Evolutionary conservation across 345 rosid species (phyloP).

Genomic region (Cardamine chenopodiifolia): DNA sequence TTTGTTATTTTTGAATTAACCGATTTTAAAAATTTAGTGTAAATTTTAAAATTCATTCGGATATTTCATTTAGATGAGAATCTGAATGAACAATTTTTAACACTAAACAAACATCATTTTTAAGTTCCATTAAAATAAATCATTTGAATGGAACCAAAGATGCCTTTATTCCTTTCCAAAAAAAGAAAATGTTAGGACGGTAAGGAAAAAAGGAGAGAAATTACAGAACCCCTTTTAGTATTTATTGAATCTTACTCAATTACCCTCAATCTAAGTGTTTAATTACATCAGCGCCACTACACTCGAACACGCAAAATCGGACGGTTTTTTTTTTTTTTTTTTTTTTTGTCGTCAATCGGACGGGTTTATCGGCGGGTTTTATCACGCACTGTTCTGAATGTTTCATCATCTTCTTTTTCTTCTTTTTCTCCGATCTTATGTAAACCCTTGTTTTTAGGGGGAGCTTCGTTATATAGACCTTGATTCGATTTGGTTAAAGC

Average conservation of each 20-base stretch:
- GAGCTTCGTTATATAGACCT: background rate
- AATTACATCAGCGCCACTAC: conserved; percentile 24
- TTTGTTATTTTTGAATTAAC: too few species aligned
- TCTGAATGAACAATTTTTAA: too few species aligned
- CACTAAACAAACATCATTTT: too few species aligned
- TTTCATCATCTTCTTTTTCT: conserved; percentile 14
- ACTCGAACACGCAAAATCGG: background rate
- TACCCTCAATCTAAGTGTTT: background rate
- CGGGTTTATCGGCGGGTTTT: conserved; percentile 33
- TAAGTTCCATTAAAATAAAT: too few species aligned
- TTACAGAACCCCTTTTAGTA: background rate
- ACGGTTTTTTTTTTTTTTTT: too few species aligned
- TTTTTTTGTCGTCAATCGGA: too few species aligned
- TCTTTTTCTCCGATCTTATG: background rate
- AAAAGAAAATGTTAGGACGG: conserved; percentile 18
- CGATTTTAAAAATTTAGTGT: too few species aligned
- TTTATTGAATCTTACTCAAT: background rate
- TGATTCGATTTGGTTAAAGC: background rate
- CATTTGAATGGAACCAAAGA: too few species aligned
- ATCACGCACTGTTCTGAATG: background rate
- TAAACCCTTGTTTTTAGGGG: background rate
- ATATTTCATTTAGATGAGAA: too few species aligned
- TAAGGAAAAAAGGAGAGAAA: conserved; percentile 7
- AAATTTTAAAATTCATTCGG: too few species aligned
- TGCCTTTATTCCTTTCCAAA: background rate